phyloP scores from a whole-genome alignment of 257 asterid species.

The Solanum virginianum region DNA sequence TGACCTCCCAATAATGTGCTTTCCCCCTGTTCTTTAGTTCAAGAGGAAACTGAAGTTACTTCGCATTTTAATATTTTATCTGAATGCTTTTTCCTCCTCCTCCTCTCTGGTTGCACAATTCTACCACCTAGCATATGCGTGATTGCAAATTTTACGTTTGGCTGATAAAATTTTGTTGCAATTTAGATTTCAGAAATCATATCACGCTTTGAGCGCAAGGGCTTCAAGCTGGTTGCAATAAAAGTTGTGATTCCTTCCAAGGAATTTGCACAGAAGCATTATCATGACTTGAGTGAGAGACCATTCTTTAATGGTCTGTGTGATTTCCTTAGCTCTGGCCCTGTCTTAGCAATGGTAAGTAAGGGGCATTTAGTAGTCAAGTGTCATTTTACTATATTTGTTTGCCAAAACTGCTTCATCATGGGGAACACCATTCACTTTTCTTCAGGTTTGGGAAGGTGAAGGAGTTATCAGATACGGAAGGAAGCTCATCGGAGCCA shows the following conservation, averaged over 20 bases:
- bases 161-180: conserved; percentile 6
- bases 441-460: conserved; percentile 94
- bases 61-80: not conserved
- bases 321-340: conserved; percentile 98
- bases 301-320: conserved; percentile 93
- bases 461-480: conserved; percentile 97
- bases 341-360: conserved; percentile 97
- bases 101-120: not conserved
- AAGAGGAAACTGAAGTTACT: not conserved
- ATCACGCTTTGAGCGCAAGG: conserved; percentile 88
- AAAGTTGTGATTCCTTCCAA: conserved; percentile 79
- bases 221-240: conserved; percentile 86
- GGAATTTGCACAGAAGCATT: conserved; percentile 81
- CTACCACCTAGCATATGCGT: not conserved
- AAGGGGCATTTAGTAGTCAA: conserved; percentile 6
- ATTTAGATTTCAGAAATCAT: conserved; percentile 84
- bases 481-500: conserved; percentile 94
- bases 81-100: not conserved
- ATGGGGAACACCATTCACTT: not conserved
- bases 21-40: not conserved
- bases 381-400: not conserved
- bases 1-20: not conserved
- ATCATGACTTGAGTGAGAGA: conserved; percentile 88
- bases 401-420: not conserved
- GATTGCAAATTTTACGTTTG: not conserved